Base-by-base conservation (phyloP, 805 yeast species). In the Komagataella pastoris region DNA sequence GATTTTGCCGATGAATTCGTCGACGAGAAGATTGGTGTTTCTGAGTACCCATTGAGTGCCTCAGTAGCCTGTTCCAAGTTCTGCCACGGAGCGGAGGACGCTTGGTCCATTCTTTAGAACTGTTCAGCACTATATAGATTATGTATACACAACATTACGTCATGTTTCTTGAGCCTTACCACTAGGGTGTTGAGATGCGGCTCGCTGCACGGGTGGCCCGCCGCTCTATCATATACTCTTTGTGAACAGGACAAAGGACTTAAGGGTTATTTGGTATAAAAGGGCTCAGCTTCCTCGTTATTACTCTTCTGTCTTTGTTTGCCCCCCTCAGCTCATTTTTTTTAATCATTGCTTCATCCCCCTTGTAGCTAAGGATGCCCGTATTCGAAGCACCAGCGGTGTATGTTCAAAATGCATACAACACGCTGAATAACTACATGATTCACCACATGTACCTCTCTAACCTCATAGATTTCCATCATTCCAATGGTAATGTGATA, bases 1-100 rank as follows among this genome's bases (percentile, higher is more conserved):
- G 89, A 82, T 59, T 93, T 93, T 68, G 99, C 99, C 21, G 99
- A 93, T 67, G 98, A 90, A 67, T 91, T 68, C 63, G 96, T 91
- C 47, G 98, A 93, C 66, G 98, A 93, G 68, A 93, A 91, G 64
- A 85, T 93, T 54, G 97, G 97, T 59, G 82, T 93, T 53, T 88
- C 97, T 43, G 89, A 91, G 62, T 93, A 90, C 67, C 96, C 99
- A 50, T 76, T 93, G 55, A 86, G 96, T 51, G 99, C 99, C 2
- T 89, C 97, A 10, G 97, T 93, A 52, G 98, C 99, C 4, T 93
- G 98, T 68, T 86, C 96, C 57, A 93, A 93, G 69, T 89, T 93
- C 73, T 91, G 98, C 67, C 98, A 93, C 64, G 99, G 99, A 49
- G 88, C 96, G 63, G 99, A 93, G 72, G 99, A 93, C 68, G 95